These are phyloP conservation scores for Alnus rubra DNA, from an alignment of 306 rosid species.

Conservation along the genomic window DNA sequence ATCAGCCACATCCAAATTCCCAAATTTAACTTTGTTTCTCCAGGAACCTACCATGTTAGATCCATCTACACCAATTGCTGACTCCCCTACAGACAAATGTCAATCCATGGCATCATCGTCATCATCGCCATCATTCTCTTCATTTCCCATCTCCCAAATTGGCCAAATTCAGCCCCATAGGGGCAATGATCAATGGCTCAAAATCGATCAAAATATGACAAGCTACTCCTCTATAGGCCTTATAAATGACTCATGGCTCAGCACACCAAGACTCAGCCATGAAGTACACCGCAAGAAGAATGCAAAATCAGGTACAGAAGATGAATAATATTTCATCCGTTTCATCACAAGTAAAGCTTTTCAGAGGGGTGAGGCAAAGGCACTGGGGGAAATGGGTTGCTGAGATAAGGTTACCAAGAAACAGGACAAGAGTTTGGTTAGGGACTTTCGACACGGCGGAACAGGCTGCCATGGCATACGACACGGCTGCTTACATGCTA, in stretches of 20 bases:
- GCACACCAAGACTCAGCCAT: slow-evolving; percentile 65
- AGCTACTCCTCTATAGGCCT: slow-evolving; percentile 37
- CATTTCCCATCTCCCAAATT: slow-evolving; percentile 34
- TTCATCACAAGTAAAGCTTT: slow-evolving; percentile 46
- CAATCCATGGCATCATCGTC: slow-evolving; percentile 31
- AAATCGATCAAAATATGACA: slow-evolving; percentile 30
- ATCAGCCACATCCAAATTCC: slow-evolving; percentile 38
- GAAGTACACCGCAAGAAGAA: slow-evolving; percentile 41
- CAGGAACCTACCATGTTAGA: slow-evolving; percentile 47
- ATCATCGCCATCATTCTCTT: slow-evolving; percentile 31
- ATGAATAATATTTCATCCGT: background rate
- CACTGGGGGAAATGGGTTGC: slow-evolving; percentile 99
- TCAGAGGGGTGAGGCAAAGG: slow-evolving; percentile 90
- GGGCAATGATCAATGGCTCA: slow-evolving; percentile 38
- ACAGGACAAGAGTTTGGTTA: slow-evolving; percentile 85
- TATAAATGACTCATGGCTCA: slow-evolving; percentile 58
- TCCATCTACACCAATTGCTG: slow-evolving; percentile 27
- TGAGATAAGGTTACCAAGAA: slow-evolving; percentile 87
- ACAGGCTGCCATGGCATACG: slow-evolving; percentile 91
- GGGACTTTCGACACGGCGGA: slow-evolving; percentile 91
- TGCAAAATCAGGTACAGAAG: slow-evolving; percentile 15
- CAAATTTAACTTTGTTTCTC: slow-evolving; percentile 65
- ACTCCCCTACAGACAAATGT: background rate
- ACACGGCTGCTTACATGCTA: slow-evolving; percentile 86
- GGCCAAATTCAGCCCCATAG: slow-evolving; percentile 35